Conservation (phyloP, 1,139 yeast species). For the Suhomyces chickasaworum region DNA sequence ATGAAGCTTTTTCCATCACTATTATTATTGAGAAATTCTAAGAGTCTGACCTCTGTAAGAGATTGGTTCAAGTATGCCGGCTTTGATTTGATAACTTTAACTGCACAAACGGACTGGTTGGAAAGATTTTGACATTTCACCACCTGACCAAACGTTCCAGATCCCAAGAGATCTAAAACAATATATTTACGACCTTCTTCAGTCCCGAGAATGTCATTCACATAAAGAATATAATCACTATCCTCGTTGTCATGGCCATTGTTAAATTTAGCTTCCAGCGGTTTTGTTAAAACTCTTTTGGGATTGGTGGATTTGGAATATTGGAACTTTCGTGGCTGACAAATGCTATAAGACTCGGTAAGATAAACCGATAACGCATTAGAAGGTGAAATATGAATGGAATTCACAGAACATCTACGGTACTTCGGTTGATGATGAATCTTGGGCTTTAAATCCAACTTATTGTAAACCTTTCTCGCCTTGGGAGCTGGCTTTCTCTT, state of each 20-base stretch:
- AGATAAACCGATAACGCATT: constrained; percentile 78
- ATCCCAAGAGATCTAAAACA: constrained; percentile 88
- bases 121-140: constrained; percentile 92
- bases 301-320: constrained; percentile 89
- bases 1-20: constrained; percentile 77
- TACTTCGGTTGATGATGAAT: constrained; percentile 69
- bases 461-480: constrained; percentile 39
- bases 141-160: constrained; percentile 98
- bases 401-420: constrained; percentile 77
- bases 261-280: constrained; percentile 78
- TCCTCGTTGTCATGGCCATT: constrained; percentile 88
- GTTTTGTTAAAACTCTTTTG: constrained; percentile 87
- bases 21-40: constrained; percentile 77
- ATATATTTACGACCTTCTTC: constrained; percentile 86
- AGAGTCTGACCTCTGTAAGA: constrained; percentile 82
- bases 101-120: constrained; percentile 90
- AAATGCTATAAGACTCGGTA: constrained; percentile 78
- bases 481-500: constrained; percentile 41
- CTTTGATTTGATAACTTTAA: constrained; percentile 89
- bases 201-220: constrained; percentile 87
- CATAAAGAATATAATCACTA: constrained; percentile 88
- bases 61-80: constrained; percentile 93
- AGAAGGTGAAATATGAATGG: constrained; percentile 83
- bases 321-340: constrained; percentile 80
- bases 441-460: constrained; percentile 63